A percentile compares a stretch with the other conserved stretches of the same genome.
Evolutionary conservation across 768 basidiomycete species (phyloP).

Genomic region (Tylopilus intermedius): DNA sequence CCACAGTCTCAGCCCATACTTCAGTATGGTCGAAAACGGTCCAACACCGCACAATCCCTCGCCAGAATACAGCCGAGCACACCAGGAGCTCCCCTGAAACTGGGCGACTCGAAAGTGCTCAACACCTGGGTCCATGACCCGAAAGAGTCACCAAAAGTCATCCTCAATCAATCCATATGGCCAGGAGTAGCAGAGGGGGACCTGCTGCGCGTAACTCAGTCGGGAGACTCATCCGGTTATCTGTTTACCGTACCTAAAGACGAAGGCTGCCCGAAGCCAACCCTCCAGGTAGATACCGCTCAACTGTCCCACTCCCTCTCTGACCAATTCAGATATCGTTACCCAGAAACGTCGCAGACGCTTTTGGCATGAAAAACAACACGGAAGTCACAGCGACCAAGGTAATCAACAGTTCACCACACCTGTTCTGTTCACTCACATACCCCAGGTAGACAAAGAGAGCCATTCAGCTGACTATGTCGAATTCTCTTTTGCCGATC

Average conservation of each 20-base stretch:
- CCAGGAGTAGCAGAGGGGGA: conserved; percentile 78
- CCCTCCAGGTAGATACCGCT: conserved; percentile 50
- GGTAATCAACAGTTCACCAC: conserved; percentile 31
- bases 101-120: conserved; percentile 59
- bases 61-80: conserved; percentile 40
- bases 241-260: conserved; percentile 67
- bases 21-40: conserved; percentile 56
- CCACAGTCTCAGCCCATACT: conserved; percentile 45
- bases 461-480: conserved; percentile 68
- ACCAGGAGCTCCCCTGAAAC: conserved; percentile 39
- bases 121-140: conserved; percentile 73
- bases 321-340: conserved; percentile 57
- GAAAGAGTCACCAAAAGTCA: conserved; percentile 53
- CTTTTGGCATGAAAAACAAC: conserved; percentile 66
- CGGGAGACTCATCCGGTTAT: conserved; percentile 42
- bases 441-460: conserved; percentile 58
- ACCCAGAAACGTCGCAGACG: conserved; percentile 65
- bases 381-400: conserved; percentile 69
- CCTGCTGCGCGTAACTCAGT: conserved; percentile 51
- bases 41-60: conserved; percentile 70
- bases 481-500: conserved; percentile 90
- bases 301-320: not conserved
- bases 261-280: conserved; percentile 54
- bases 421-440: conserved; percentile 13
- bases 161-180: conserved; percentile 72